Percentiles rank a stretch among this genome's conserved stretches.
phyloP scores from a whole-genome alignment of 176 grass and related monocot species.

The Hsuehochloa calcarea region DNA sequence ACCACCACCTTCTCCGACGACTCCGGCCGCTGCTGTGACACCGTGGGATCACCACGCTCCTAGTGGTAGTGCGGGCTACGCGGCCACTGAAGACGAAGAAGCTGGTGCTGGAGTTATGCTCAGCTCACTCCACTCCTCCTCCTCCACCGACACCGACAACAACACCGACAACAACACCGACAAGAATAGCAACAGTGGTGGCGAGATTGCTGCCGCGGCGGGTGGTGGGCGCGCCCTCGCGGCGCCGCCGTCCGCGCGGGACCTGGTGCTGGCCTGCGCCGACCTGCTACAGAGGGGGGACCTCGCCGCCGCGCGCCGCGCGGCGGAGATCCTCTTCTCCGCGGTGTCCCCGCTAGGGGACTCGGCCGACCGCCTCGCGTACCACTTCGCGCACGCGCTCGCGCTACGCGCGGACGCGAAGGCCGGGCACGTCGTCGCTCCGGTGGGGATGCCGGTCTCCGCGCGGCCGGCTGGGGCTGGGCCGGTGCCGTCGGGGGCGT shows the following conservation, averaged over 20 bases:
- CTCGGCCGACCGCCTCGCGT: conserved; percentile 63
- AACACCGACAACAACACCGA: conserved; percentile 30
- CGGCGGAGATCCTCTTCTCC: conserved; percentile 54
- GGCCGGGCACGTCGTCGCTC: neutral
- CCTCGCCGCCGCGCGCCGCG: conserved; percentile 47
- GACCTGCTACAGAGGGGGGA: conserved; percentile 71
- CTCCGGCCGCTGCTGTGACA: conserved; percentile 11
- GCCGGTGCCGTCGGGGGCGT: conserved; percentile 37
- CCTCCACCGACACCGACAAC: conserved; percentile 28
- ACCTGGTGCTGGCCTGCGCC: conserved; percentile 67
- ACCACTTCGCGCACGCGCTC: conserved; percentile 86
- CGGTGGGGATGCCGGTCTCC: neutral
- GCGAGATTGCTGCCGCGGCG: neutral
- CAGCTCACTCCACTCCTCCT: conserved; percentile 65
- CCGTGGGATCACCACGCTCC: neutral
- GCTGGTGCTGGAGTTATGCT: conserved; percentile 55
- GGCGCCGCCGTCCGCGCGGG: conserved; percentile 40
- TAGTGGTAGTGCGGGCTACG: neutral
- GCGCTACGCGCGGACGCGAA: conserved; percentile 44
- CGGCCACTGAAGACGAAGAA: neutral
- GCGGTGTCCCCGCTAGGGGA: conserved; percentile 59
- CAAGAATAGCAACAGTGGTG: neutral
- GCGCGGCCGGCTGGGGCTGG: neutral
- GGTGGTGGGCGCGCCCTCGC: conserved; percentile 6
- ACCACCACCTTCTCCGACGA: conserved; percentile 11